Evolutionary conservation across 306 rosid genomes (phyloP).

Genomic region (Mucuna pruriens): DNA sequence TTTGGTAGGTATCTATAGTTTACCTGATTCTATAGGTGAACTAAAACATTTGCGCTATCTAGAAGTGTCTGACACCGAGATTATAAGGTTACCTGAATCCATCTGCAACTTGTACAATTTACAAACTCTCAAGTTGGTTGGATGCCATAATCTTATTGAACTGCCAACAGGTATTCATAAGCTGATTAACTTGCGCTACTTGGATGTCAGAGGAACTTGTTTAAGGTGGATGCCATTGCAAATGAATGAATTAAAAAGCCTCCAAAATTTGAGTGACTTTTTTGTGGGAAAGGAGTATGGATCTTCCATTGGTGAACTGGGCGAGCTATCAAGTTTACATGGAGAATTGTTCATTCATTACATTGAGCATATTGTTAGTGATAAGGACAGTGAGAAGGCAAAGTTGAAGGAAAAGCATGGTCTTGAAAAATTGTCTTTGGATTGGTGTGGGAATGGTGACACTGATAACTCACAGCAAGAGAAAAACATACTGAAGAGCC

Average conservation of each 20-base stretch:
- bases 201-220: conserved; percentile 34
- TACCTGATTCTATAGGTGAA: conserved; percentile 37
- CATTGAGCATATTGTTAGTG: conserved; percentile 8
- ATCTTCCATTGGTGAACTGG: conserved; percentile 43
- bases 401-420: conserved; percentile 44
- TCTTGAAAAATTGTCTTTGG: conserved; percentile 38
- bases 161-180: conserved; percentile 36
- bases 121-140: conserved; percentile 44
- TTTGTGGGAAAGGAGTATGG: conserved; percentile 27
- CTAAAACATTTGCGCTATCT: conserved; percentile 48
- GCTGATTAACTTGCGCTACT: conserved; percentile 49
- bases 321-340: conserved; percentile 32
- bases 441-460: conserved; percentile 40
- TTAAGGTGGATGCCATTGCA: conserved; percentile 44
- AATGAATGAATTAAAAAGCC: conserved; percentile 37
- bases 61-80: conserved; percentile 23
- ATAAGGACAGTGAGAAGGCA: conserved; percentile 32
- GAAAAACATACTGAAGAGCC: conserved; percentile 22
- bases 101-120: conserved; percentile 44
- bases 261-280: conserved; percentile 45
- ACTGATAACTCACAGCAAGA: conserved; percentile 36
- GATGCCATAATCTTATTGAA: conserved; percentile 27
- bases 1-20: conserved; percentile 27
- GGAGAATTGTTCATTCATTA: conserved; percentile 43
- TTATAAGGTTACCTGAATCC: conserved; percentile 38